These are phyloP conservation scores for Schwanniomyces sp. DNA, from an alignment of 805 yeast species.

Conservation along the genomic window DNA sequence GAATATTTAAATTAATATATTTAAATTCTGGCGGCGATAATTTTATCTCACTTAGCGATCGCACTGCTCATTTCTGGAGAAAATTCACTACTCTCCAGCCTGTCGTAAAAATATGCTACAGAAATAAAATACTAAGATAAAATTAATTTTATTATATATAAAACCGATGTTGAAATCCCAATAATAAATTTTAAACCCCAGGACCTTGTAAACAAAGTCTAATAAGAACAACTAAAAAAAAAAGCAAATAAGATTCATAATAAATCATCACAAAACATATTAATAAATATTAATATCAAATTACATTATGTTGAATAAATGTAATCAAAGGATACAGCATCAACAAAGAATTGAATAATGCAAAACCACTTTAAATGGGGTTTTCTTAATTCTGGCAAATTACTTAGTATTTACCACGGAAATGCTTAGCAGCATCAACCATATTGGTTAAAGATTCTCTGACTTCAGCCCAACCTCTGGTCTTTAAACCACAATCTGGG, in stretches of 20 bases:
- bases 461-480: conserved; percentile 99
- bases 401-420: conserved; percentile 48
- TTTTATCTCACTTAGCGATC: background rate
- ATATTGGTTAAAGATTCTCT: conserved; percentile 93
- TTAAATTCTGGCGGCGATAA: background rate
- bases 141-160: conserved; percentile 2
- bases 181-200: conserved; percentile 33
- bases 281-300: conserved; percentile 21
- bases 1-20: background rate
- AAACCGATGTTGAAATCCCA: conserved; percentile 53
- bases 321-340: conserved; percentile 39
- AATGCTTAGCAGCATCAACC: conserved; percentile 98
- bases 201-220: conserved; percentile 10
- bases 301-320: conserved; percentile 53
- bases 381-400: conserved; percentile 1
- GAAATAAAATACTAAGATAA: background rate
- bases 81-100: background rate
- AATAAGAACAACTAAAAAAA: conserved; percentile 12
- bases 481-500: conserved; percentile 99
- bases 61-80: background rate
- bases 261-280: conserved; percentile 12
- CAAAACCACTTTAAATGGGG: conserved; percentile 15
- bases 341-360: conserved; percentile 45
- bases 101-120: background rate
- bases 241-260: conserved; percentile 13